Base-by-base conservation (phyloP, 352 stramenopile genomes). In the Globisporangium megalacanthum region DNA sequence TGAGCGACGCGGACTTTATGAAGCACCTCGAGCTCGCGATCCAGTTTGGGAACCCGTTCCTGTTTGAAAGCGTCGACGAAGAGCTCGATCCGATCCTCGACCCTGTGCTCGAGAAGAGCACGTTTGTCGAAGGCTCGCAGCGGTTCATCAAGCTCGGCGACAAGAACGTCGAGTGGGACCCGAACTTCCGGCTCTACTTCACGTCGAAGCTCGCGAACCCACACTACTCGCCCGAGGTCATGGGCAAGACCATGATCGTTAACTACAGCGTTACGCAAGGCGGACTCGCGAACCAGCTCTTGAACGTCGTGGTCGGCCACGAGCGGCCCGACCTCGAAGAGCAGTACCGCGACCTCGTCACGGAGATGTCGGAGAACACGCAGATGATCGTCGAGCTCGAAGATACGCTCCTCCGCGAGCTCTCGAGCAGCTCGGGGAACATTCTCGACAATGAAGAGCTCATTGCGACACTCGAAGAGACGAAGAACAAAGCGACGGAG, bases 221-320 rank as follows among this genome's bases (percentile, higher is more conserved):
- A 31, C 89, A 97, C 63, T 98, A 98, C 65, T 96, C 86, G 0
- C 93, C 93, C 6, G 93, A 98, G 68, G 87, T 98, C 35, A 98
- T 98, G 92, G 88, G 92, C 29, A 98, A 98, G 57, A 97, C 92
- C 0, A 97, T 97, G 89, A 96, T 98, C 47, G 92, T 98, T 54
- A 98, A 98, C 72, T 98, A 98, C 72, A 94, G 83, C 55, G 94
- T 98, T 7, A 98, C 94, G 0, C 86, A 97, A 52, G 77, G 93
- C 36, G 94, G 94, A 0, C 65, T 98, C 3, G 86, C 89, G 0
- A 96, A 97, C 65, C 94, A 98, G 56, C 77, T 98, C 17, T 64
- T 98, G 1, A 97, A 98, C 63, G 88, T 97, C 2, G 94, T 98
- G 4, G 94, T 98, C 6, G 90, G 72, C 0, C 90, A 98, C 59